Conservation (phyloP, 2,329 filamentous ascomycete genomes). For the Lojkania enalia region DNA sequence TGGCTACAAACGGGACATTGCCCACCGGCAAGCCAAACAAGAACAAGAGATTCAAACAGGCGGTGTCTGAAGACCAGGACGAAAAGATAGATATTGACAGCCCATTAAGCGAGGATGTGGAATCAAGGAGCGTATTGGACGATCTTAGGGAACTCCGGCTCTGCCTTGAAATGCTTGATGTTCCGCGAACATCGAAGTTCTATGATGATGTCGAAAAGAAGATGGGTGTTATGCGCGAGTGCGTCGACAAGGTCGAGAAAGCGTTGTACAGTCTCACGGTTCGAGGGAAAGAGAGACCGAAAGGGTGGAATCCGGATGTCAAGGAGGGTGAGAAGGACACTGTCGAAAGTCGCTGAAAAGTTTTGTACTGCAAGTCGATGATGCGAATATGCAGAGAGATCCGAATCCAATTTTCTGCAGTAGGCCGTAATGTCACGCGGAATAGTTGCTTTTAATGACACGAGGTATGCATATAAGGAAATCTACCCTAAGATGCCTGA, state of each 20-base stretch:
- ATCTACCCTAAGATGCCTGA: too few relatives aligned
- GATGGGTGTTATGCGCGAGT: slow-evolving; percentile 80
- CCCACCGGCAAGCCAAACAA: slow-evolving; percentile 41
- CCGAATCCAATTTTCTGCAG: too few relatives aligned
- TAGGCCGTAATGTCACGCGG: too few relatives aligned
- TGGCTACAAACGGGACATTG: slow-evolving; percentile 70
- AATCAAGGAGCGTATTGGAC: slow-evolving; percentile 67
- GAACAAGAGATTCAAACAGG: slow-evolving; percentile 43
- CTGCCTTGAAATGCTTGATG: slow-evolving; percentile 73
- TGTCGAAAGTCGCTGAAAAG: slow-evolving; percentile 45
- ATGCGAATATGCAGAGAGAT: too few relatives aligned
- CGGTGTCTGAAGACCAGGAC: slow-evolving; percentile 17
- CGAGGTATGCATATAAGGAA: too few relatives aligned
- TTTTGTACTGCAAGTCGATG: not conserved
- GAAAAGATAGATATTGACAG: not conserved
- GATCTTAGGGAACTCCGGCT: slow-evolving; percentile 81
- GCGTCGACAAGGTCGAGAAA: slow-evolving; percentile 91
- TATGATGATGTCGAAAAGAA: slow-evolving; percentile 73
- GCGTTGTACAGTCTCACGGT: slow-evolving; percentile 87
- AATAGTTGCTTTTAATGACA: too few relatives aligned
- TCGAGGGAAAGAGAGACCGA: slow-evolving; percentile 82
- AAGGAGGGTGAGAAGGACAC: slow-evolving; percentile 46
- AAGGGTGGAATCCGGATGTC: slow-evolving; percentile 88
- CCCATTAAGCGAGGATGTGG: slow-evolving; percentile 13
- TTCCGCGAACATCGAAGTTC: slow-evolving; percentile 58